Evolutionary conservation across 2,329 filamentous ascomycete species (phyloP).

Genomic region (Diaporthe amygdali): DNA sequence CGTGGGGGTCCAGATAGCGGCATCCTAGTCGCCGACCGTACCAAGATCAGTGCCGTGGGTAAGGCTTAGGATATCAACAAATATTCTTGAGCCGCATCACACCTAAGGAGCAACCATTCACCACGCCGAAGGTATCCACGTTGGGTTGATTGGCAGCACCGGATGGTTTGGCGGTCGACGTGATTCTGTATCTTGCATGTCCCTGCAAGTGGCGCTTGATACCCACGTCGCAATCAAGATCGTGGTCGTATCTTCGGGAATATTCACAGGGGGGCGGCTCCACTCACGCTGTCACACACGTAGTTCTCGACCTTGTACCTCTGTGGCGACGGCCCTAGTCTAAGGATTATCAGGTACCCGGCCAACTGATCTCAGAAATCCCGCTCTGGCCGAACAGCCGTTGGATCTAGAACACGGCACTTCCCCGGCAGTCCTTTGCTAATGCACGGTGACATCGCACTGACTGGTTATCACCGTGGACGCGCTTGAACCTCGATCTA

Average conservation of each 20-base stretch:
- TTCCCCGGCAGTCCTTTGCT: not conserved
- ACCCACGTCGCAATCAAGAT: slow-evolving; percentile 9
- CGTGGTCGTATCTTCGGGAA: slow-evolving; percentile 14
- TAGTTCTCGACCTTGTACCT: not conserved
- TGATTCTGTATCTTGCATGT: slow-evolving; percentile 29
- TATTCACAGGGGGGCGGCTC: not conserved
- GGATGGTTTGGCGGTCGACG: slow-evolving; percentile 39
- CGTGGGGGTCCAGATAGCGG: not conserved
- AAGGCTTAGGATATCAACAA: slow-evolving; percentile 3
- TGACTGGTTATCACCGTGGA: not conserved
- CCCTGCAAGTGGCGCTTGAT: slow-evolving; percentile 49
- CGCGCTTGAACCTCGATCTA: not conserved
- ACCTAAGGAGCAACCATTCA: slow-evolving; percentile 35
- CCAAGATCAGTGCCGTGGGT: not conserved
- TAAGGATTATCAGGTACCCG: not conserved
- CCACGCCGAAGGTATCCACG: slow-evolving; percentile 44
- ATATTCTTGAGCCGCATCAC: not conserved
- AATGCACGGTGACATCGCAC: slow-evolving; percentile 4
- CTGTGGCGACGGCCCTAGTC: not conserved
- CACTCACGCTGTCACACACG: not conserved
- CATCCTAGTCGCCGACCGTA: not conserved
- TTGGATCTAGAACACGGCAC: slow-evolving; percentile 15
- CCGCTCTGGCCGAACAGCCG: not conserved
- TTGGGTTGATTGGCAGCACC: slow-evolving; percentile 47
- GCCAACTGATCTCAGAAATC: not conserved